phyloP scores from a whole-genome alignment of 2,329 filamentous ascomycete species.

The Pseudogymnoascus sp. region DNA sequence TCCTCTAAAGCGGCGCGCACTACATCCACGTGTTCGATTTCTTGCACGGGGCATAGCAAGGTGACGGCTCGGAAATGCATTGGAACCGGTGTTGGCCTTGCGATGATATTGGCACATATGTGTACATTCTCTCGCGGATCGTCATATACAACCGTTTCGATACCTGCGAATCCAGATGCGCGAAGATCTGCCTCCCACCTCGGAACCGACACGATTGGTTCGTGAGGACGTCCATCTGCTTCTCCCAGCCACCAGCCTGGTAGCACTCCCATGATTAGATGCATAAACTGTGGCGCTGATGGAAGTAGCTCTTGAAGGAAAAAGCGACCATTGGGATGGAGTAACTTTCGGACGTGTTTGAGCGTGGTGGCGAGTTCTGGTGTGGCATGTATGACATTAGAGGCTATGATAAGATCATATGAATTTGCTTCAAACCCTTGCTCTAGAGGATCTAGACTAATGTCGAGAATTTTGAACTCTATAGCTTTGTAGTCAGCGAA shows the following conservation, averaged over 20 bases:
- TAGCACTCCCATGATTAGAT: conserved; percentile 18
- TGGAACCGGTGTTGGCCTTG: conserved; percentile 1
- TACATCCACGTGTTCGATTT: not conserved
- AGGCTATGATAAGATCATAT: conserved; percentile 24
- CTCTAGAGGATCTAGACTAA: conserved; percentile 23
- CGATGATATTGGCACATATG: conserved; percentile 18
- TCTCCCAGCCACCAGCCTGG: conserved; percentile 28
- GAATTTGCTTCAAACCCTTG: conserved; percentile 29
- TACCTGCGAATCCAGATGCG: conserved; percentile 27
- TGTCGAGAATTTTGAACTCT: conserved; percentile 28
- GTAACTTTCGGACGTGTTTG: conserved; percentile 16
- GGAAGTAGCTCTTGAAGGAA: conserved; percentile 8
- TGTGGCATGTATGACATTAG: conserved; percentile 23
- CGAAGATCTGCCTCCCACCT: conserved; percentile 24
- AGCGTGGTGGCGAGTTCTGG: conserved; percentile 15
- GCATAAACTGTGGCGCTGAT: not conserved
- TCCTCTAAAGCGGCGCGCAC: not conserved
- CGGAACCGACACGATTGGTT: conserved; percentile 21
- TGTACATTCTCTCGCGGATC: conserved; percentile 14
- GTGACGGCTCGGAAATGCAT: not conserved
- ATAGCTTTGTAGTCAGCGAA: conserved; percentile 26
- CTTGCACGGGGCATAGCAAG: not conserved
- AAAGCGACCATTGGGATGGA: conserved; percentile 16
- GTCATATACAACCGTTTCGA: conserved; percentile 23
- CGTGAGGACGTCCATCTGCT: conserved; percentile 19